These are phyloP conservation scores for Gymnopilus junonius DNA, from an alignment of 768 basidiomycete species.

Conservation along the genomic window DNA sequence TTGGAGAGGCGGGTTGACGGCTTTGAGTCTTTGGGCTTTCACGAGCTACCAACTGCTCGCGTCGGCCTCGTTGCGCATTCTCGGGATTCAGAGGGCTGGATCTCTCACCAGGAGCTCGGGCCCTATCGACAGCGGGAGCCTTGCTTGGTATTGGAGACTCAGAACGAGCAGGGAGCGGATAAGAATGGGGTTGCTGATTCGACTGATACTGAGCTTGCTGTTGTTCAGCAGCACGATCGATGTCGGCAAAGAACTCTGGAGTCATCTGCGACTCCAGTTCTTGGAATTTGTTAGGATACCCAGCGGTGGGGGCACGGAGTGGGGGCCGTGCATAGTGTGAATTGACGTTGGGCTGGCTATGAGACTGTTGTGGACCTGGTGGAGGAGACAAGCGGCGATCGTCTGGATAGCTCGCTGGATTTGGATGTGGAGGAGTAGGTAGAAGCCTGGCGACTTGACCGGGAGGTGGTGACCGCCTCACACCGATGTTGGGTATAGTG, in stretches of 20 bases:
- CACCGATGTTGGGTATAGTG: conserved; percentile 41
- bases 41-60: conserved; percentile 46
- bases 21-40: conserved; percentile 50
- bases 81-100: conserved; percentile 61
- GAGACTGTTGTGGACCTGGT: conserved; percentile 34
- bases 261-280: conserved; percentile 69
- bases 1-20: conserved; percentile 49
- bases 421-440: conserved; percentile 51
- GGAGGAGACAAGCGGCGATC: conserved; percentile 41
- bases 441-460: conserved; percentile 39
- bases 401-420: conserved; percentile 35
- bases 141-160: conserved; percentile 50
- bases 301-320: conserved; percentile 56
- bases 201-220: conserved; percentile 58
- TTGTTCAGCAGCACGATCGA: conserved; percentile 72
- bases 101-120: conserved; percentile 52
- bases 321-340: conserved; percentile 75
- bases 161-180: conserved; percentile 30
- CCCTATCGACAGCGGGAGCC: conserved; percentile 58
- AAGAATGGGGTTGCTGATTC: conserved; percentile 34
- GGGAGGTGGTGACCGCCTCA: conserved; percentile 43
- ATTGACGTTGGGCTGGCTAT: conserved; percentile 33
- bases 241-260: conserved; percentile 69
- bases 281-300: conserved; percentile 61
- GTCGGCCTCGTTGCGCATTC: conserved; percentile 38